These are phyloP conservation scores for Candida khao-thaluensis DNA, from an alignment of 805 yeast species.

Conservation along the genomic window DNA sequence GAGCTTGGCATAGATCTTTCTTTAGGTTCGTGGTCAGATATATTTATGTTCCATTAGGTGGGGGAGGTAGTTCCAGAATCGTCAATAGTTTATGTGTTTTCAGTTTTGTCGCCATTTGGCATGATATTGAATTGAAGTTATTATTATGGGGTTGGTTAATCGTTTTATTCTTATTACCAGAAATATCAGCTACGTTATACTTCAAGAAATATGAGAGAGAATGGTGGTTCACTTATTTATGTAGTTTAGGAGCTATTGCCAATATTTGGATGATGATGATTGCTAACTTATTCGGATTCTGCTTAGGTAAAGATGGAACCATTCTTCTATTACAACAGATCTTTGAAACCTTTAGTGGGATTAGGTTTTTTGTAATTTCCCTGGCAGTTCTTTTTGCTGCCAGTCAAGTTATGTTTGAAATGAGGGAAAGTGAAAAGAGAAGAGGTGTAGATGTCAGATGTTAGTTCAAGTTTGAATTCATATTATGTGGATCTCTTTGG, in stretches of 20 bases:
- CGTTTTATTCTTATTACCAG: conserved; percentile 86
- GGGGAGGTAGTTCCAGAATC: conserved; percentile 68
- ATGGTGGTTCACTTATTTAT: conserved; percentile 76
- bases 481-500: too few relatives aligned
- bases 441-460: conserved; percentile 82
- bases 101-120: conserved; percentile 97
- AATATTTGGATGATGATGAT: conserved; percentile 98
- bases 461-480: too few relatives aligned
- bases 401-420: conserved; percentile 91
- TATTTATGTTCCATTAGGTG: conserved; percentile 86
- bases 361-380: conserved; percentile 59
- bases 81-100: conserved; percentile 82
- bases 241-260: conserved; percentile 83
- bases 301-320: conserved; percentile 88
- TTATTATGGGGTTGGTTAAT: conserved; percentile 96
- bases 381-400: conserved; percentile 74
- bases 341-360: conserved; percentile 69
- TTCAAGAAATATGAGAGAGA: conserved; percentile 39
- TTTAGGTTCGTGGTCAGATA: conserved; percentile 89
- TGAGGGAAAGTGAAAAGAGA: conserved; percentile 82
- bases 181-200: conserved; percentile 58
- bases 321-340: conserved; percentile 61
- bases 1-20: conserved; percentile 97
- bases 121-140: conserved; percentile 85
- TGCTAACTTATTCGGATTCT: conserved; percentile 93